Evolutionary conservation across 345 rosid species (phyloP).

Genomic region (Hypericum perforatum): DNA sequence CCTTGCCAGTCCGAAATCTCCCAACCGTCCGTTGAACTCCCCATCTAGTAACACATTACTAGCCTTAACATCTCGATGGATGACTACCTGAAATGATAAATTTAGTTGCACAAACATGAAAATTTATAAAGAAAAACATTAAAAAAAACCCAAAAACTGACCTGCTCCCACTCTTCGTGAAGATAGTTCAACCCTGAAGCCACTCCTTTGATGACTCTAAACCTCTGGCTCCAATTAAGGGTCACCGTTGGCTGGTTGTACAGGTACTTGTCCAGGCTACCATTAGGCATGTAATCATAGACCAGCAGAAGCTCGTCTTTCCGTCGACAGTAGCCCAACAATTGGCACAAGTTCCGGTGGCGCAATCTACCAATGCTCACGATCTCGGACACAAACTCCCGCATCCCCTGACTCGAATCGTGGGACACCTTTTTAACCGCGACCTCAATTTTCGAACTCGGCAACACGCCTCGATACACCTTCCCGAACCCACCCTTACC

Average conservation of each 20-base stretch:
- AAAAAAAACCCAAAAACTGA: too few relatives aligned
- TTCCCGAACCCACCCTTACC: slow-evolving; percentile 15
- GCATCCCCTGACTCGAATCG: slow-evolving; percentile 14
- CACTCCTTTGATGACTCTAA: slow-evolving; percentile 14
- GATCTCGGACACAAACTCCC: slow-evolving; percentile 16
- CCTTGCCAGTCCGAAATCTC: slow-evolving; percentile 18
- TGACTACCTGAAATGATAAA: slow-evolving; percentile 1
- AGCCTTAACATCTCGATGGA: slow-evolving; percentile 17
- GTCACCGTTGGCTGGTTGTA: not conserved
- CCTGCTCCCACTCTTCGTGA: slow-evolving; percentile 15
- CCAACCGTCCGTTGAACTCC: slow-evolving; percentile 12
- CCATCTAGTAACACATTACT: slow-evolving; percentile 15
- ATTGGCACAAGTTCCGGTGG: slow-evolving; percentile 17
- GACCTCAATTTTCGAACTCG: slow-evolving; percentile 7
- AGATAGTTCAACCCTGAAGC: slow-evolving; percentile 14
- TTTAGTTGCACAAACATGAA: too few relatives aligned
- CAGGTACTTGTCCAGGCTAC: slow-evolving; percentile 15
- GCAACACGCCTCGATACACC: slow-evolving; percentile 14
- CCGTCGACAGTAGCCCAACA: slow-evolving; percentile 14
- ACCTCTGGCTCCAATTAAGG: slow-evolving; percentile 9
- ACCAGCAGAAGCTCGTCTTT: slow-evolving; percentile 16
- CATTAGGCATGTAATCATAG: slow-evolving; percentile 19
- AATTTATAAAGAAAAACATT: too few relatives aligned
- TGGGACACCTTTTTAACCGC: slow-evolving; percentile 16
- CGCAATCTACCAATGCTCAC: slow-evolving; percentile 15